Conservation (phyloP, 2,329 filamentous ascomycete genomes). For the Canariomyces notabilis region DNA sequence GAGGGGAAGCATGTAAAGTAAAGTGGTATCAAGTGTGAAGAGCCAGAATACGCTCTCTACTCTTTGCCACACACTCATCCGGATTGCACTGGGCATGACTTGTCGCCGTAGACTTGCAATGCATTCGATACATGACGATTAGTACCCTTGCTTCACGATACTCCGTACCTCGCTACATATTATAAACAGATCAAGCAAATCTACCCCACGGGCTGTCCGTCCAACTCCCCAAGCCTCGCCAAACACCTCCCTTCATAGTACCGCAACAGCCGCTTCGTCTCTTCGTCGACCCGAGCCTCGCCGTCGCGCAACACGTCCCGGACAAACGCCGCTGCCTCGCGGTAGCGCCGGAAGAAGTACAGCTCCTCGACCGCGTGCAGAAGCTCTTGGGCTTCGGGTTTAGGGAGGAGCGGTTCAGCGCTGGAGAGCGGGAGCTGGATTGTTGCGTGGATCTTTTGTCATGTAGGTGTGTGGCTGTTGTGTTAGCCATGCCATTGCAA, state of each 20-base stretch:
- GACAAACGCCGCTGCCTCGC: conserved; percentile 41
- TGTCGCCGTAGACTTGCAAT: no score
- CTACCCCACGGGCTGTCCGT: no score
- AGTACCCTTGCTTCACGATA: no score
- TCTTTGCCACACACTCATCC: background rate
- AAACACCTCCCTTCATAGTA: conserved; percentile 41
- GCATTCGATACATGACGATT: no score
- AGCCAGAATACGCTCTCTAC: background rate
- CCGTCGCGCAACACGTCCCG: conserved; percentile 31
- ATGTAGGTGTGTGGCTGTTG: background rate
- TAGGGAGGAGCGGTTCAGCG: conserved; percentile 31
- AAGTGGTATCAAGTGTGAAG: background rate
- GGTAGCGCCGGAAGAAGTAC: conserved; percentile 48
- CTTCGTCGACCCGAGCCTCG: conserved; percentile 36
- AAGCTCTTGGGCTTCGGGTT: conserved; percentile 45
- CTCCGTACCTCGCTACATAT: no score
- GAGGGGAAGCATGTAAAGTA: background rate
- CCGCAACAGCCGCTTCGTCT: conserved; percentile 37
- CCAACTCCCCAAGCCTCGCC: conserved; percentile 25
- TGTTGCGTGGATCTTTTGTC: conserved; percentile 11
- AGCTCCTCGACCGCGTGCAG: conserved; percentile 54
- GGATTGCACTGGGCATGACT: no score
- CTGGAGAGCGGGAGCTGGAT: conserved; percentile 38
- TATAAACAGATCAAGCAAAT: no score
- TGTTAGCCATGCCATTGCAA: no score